These are phyloP conservation scores for Metschnikowia reukaufii DNA, from an alignment of 805 yeast species.

Conservation along the genomic window DNA sequence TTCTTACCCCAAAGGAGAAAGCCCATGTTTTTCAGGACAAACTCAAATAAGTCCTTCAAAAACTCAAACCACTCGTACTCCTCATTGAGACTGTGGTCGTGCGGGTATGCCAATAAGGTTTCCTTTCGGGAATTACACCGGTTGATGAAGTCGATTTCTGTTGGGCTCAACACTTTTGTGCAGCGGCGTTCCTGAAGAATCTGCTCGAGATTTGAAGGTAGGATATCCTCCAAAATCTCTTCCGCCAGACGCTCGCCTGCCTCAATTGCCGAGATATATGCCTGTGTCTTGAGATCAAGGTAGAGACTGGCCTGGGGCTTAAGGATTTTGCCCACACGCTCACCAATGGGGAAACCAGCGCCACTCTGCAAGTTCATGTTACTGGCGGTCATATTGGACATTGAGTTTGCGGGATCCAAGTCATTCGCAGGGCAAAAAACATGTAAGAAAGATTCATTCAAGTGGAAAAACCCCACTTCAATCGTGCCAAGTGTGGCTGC, in stretches of 20 bases:
- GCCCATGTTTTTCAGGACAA: slow-evolving; percentile 72
- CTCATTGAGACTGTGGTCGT: slow-evolving; percentile 56
- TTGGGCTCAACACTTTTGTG: slow-evolving; percentile 54
- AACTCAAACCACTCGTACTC: slow-evolving; percentile 87
- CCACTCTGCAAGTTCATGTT: slow-evolving; percentile 37
- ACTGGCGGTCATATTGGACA: slow-evolving; percentile 34
- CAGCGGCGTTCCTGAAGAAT: slow-evolving; percentile 42
- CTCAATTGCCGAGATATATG: slow-evolving; percentile 84
- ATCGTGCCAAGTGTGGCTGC: slow-evolving; percentile 83
- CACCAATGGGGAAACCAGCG: slow-evolving; percentile 36
- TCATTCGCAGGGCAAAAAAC: slow-evolving; percentile 80
- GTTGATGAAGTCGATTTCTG: slow-evolving; percentile 75
- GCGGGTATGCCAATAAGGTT: slow-evolving; percentile 48
- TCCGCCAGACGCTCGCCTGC: slow-evolving; percentile 58
- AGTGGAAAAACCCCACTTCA: slow-evolving; percentile 82
- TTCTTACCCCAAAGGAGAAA: slow-evolving; percentile 68
- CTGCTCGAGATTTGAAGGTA: slow-evolving; percentile 64
- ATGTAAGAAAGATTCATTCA: slow-evolving; percentile 81
- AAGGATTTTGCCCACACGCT: slow-evolving; percentile 55
- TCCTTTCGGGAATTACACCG: slow-evolving; percentile 73
- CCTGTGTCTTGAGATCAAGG: slow-evolving; percentile 91
- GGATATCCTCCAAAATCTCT: slow-evolving; percentile 71
- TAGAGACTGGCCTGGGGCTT: slow-evolving; percentile 79
- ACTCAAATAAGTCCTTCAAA: slow-evolving; percentile 74
- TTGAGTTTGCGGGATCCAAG: slow-evolving; percentile 48